phyloP scores from a whole-genome alignment of 2,329 filamentous ascomycete genomes.

The Zasmidium citrigriseum region DNA sequence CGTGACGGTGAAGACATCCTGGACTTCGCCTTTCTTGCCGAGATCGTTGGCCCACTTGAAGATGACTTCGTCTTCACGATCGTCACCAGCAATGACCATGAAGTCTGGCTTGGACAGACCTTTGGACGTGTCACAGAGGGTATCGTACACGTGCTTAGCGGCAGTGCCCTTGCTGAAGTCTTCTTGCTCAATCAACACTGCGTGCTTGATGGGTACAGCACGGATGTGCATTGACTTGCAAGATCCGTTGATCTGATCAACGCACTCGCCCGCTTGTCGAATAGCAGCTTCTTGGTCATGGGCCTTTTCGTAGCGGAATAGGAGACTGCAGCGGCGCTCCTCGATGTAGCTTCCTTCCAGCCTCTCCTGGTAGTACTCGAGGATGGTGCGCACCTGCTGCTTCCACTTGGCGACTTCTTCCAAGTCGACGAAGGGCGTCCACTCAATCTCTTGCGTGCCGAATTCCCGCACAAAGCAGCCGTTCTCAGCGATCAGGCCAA shows the following conservation, averaged over 20 bases:
- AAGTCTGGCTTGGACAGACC: constrained; percentile 65
- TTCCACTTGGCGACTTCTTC: constrained; percentile 77
- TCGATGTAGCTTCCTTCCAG: constrained; percentile 87
- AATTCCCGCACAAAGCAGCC: constrained; percentile 84
- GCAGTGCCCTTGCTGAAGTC: constrained; percentile 89
- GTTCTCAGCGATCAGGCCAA: constrained; percentile 92
- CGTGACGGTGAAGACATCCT: constrained; percentile 78
- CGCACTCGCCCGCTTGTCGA: constrained; percentile 83
- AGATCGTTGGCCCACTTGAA: constrained; percentile 92
- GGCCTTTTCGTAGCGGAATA: constrained; percentile 85
- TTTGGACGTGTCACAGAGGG: constrained; percentile 28
- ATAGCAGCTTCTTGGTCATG: constrained; percentile 74
- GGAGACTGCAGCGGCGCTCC: constrained; percentile 84
- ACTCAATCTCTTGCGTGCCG: constrained; percentile 57
- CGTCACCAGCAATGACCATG: constrained; percentile 84
- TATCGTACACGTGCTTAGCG: constrained; percentile 69
- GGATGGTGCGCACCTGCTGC: constrained; percentile 74
- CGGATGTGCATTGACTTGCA: constrained; percentile 82
- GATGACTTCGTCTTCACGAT: constrained; percentile 88
- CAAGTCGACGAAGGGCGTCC: constrained; percentile 76
- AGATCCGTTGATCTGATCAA: constrained; percentile 92
- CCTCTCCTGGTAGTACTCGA: constrained; percentile 86
- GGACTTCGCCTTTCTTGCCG: constrained; percentile 50
- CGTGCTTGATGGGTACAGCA: constrained; percentile 74
- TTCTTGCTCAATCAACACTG: constrained; percentile 79